These are phyloP conservation scores for Meripilus lineatus DNA, from an alignment of 1,284 basidiomycete genomes.

Conservation along the genomic window DNA sequence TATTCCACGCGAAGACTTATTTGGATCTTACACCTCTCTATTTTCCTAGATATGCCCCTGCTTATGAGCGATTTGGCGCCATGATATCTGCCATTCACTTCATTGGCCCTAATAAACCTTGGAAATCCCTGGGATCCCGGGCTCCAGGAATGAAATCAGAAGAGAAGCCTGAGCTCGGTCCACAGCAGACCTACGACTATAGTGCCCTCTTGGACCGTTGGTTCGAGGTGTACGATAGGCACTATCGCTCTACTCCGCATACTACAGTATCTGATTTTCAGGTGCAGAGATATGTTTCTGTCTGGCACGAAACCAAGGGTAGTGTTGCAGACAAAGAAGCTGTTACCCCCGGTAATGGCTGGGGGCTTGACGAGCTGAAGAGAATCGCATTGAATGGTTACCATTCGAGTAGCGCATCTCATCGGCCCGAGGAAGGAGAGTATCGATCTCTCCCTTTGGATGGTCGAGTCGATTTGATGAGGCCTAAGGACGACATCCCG, in stretches of 20 bases:
- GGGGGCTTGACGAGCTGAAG: slow-evolving; percentile 69
- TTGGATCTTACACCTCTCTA: slow-evolving; percentile 2
- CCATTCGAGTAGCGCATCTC: slow-evolving; percentile 14
- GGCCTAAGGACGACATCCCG: slow-evolving; percentile 50
- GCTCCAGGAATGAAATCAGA: slow-evolving; percentile 43
- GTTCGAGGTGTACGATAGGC: slow-evolving; percentile 86
- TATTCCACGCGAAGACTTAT: slow-evolving; percentile 15
- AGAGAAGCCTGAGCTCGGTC: slow-evolving; percentile 23
- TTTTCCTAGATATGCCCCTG: slow-evolving; percentile 79
- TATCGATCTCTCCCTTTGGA: slow-evolving; percentile 80
- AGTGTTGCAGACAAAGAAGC: slow-evolving; percentile 25
- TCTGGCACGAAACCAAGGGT: slow-evolving; percentile 57
- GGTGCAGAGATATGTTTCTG: slow-evolving; percentile 64
- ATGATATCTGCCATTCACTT: slow-evolving; percentile 91
- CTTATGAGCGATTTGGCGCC: slow-evolving; percentile 88
- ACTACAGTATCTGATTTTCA: slow-evolving; percentile 51
- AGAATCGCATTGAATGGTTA: slow-evolving; percentile 62
- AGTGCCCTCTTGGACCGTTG: slow-evolving; percentile 80
- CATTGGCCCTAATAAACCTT: slow-evolving; percentile 92
- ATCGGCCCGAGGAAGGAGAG: slow-evolving; percentile 48
- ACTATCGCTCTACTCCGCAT: slow-evolving; percentile 59
- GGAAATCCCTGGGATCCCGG: slow-evolving; percentile 70
- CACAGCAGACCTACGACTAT: slow-evolving; percentile 63
- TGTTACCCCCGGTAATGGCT: slow-evolving; percentile 22
- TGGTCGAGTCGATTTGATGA: slow-evolving; percentile 82